Conservation (phyloP, 805 yeast genomes). For the Torulaspora microellipsoides region DNA sequence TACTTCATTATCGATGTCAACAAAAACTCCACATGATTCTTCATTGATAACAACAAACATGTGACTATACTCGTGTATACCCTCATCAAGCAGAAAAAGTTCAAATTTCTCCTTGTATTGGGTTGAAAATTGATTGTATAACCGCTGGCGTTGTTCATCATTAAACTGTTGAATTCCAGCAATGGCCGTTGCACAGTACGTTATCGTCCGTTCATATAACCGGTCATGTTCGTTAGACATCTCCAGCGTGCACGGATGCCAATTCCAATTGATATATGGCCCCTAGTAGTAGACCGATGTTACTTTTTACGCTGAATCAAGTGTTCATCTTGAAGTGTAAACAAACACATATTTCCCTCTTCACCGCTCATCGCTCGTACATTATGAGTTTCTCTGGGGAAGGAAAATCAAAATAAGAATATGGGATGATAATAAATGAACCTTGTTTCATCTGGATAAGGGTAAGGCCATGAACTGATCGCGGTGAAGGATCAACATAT, state of each 20-base stretch:
- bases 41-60: slow-evolving; percentile 27
- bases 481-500: not conserved
- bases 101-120: slow-evolving; percentile 2
- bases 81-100: slow-evolving; percentile 5
- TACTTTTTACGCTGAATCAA: no score
- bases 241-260: no score
- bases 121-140: not conserved
- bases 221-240: slow-evolving; percentile 5
- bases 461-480: not conserved
- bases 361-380: slow-evolving; percentile 1
- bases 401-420: not conserved
- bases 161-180: slow-evolving; percentile 1
- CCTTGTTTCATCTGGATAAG: no score
- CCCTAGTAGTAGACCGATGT: no score
- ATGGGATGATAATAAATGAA: not conserved
- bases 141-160: slow-evolving; percentile 1
- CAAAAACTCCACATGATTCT: slow-evolving; percentile 11
- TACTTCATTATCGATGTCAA: not conserved
- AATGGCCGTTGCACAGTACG: slow-evolving; percentile 1
- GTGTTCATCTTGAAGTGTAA: not conserved
- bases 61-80: slow-evolving; percentile 2
- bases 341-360: slow-evolving; percentile 2
- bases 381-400: not conserved
- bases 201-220: not conserved
- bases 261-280: no score